These are phyloP conservation scores for Ciborinia camelliae DNA, from an alignment of 2,329 filamentous ascomycete genomes.

Conservation along the genomic window DNA sequence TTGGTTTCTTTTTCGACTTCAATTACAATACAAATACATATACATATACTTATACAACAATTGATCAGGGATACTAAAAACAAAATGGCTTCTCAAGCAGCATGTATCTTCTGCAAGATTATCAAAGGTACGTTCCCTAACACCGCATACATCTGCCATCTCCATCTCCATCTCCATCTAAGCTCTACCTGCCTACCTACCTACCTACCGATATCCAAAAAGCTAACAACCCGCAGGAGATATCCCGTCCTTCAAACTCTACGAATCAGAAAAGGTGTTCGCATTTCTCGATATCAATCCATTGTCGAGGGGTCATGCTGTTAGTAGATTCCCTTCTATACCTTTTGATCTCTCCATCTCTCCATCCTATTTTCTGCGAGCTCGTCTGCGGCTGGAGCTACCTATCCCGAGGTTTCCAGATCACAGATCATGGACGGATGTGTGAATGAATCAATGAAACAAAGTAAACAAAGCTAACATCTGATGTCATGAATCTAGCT, in stretches of 20 bases:
- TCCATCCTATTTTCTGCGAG: not conserved
- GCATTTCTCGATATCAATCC: slow-evolving; percentile 97
- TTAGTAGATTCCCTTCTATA: slow-evolving; percentile 45
- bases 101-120: slow-evolving; percentile 98
- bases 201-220: not conserved
- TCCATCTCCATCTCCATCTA: not conserved
- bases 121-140: slow-evolving; percentile 66
- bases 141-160: slow-evolving; percentile 22
- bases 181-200: not conserved
- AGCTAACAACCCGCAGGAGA: slow-evolving; percentile 59
- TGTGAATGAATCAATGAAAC: not conserved
- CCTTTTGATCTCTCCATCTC: not conserved
- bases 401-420: not conserved
- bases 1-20: not conserved
- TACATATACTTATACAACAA: no score
- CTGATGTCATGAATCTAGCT: slow-evolving; percentile 50
- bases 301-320: slow-evolving; percentile 82
- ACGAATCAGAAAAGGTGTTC: slow-evolving; percentile 87
- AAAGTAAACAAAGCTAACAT: not conserved
- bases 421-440: not conserved
- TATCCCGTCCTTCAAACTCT: slow-evolving; percentile 94
- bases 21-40: not conserved
- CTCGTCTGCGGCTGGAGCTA: not conserved
- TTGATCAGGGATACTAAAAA: no score
- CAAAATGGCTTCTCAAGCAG: slow-evolving; percentile 40